Base-by-base conservation (phyloP, 768 basidiomycete species). In the Xerocomus spinulosus region DNA sequence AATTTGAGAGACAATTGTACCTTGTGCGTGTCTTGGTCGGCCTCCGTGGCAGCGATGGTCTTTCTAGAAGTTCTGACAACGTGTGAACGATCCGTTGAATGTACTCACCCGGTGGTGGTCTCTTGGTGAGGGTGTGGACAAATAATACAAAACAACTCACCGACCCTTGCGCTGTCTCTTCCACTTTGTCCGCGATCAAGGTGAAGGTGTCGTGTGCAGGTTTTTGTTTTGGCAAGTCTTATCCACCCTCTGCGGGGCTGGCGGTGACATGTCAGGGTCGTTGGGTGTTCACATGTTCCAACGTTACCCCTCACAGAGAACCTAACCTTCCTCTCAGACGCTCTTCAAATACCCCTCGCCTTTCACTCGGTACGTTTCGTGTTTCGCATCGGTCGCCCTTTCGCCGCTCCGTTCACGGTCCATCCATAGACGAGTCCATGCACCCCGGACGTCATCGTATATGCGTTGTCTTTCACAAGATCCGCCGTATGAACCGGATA, bases 401-500 rank as follows among this genome's bases (percentile, higher is more conserved):
- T 54, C 49, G 24, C 57, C 60, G 48, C 49, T 49, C 29, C 20
- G 30, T 47, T 55, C 57, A 52, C 20, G 38, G 39, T 42, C 50
- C 30, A 43, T 48, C 45, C 14, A 12, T 25, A 44, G 23, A 23
- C 20, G 8, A 8, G 35, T 35, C n/a, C 46, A 23, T 26, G 23
- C 34, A 40, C 35, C 38, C 41, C 41, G 45, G 43, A 62, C 49
- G 49, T 62, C 61, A 54, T 46, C 33, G 42, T 30, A 50, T 46
- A 32, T 26, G 42, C 37, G 38, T 57, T 60, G 23, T 42, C 50
- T 57, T 49, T 41, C 59, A 56, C 62, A 61, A 50, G 62, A 64
- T 62, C 61, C 62, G 55, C 44, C 33, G 50, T 30, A 45, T 49
- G 38, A 45, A 32, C 40, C 38, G 29, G 40, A 33, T 17, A 18